Evolutionary conservation across 352 stramenopile species (phyloP).

Genomic region (Phytopythium vexans): DNA sequence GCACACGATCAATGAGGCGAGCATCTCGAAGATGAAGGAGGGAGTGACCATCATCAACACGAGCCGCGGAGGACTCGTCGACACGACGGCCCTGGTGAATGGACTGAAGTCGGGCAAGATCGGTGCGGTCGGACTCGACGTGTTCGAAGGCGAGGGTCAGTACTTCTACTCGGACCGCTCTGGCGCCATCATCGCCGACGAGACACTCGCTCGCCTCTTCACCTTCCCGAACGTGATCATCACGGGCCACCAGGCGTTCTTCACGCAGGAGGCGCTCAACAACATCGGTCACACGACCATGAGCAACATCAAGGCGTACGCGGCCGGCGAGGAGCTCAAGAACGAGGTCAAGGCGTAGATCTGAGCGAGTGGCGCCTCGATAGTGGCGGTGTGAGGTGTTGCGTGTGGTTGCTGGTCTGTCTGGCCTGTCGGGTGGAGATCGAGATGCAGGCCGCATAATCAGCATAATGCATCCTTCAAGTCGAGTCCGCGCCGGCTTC

Average conservation of each 20-base stretch:
- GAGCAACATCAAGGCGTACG: conserved; percentile 66
- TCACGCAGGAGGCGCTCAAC: conserved; percentile 69
- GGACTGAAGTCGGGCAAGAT: conserved; percentile 82
- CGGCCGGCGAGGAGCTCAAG: conserved; percentile 31
- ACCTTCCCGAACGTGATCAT: conserved; percentile 84
- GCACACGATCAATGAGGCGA: conserved; percentile 81
- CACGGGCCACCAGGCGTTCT: conserved; percentile 79
- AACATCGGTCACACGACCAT: conserved; percentile 77
- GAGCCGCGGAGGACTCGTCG: conserved; percentile 81
- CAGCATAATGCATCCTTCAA: too few species aligned
- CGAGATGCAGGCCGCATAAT: too few species aligned
- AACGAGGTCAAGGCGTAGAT: conserved; percentile 56
- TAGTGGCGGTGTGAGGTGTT: not conserved
- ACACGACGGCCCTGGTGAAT: conserved; percentile 78
- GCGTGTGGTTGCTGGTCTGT: conserved; percentile 8
- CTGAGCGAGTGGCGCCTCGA: too few species aligned
- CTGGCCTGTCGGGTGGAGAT: too few species aligned
- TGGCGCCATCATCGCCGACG: conserved; percentile 60
- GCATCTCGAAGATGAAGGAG: conserved; percentile 86
- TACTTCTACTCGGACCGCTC: conserved; percentile 82
- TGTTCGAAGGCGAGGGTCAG: conserved; percentile 81
- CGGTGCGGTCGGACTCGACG: conserved; percentile 76
- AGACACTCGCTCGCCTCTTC: conserved; percentile 65
- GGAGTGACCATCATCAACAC: conserved; percentile 91
- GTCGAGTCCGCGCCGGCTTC: too few species aligned